Evolutionary conservation across 352 stramenopile species (phyloP), one percentile per base, ranked within the genome.

Genomic region (Pythium chondricola): DNA sequence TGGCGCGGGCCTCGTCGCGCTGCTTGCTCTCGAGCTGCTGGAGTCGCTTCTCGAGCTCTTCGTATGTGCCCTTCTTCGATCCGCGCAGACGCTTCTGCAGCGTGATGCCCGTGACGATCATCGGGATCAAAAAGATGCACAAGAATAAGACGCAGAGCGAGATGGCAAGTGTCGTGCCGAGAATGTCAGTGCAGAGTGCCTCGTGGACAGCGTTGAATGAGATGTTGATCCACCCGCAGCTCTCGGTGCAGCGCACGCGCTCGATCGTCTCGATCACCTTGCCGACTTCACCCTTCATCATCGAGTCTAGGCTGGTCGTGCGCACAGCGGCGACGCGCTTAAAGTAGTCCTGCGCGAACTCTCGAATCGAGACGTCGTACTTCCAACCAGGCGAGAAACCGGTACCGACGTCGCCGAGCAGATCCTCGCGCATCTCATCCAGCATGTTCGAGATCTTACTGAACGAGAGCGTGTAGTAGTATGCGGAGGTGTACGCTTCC

Each of bases 221-320:
- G 33, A 89, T 69, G 49, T 89, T 89, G 69, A 85, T 65, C 82
- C 82, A 93, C 18, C 72, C 63, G 48, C 82, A 93, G 58, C 80
- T 81, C 41, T 84, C 68, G 4, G 71, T 80, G 76, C 81, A 93
- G 1, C 77, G 78, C 18, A 83, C 42, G 25, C 59, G 63, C 56
- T 92, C 75, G 37, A 92, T 60, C 11, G 59, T 64, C 41, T 71
- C 64, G 22, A 92, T 42, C n/a, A 92, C 48, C 2, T 55, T 56
- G 25, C 68, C 66, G 24, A 86, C 68, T 11, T 68, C 67, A 13
- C 79, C 76, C 17, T 69, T 71, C 49, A 75, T 54, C 14, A 88
- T 38, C 11, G 67, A 58, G 33, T 74, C 69, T 16, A 77, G 39
- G 10, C 47, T 79, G 30, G 55, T 52, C 0, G 65, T 65, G 37